Evolutionary conservation across 352 stramenopile genomes (phyloP), one percentile per base, ranked within the genome.

Genomic region (Pythium brachiatum): DNA sequence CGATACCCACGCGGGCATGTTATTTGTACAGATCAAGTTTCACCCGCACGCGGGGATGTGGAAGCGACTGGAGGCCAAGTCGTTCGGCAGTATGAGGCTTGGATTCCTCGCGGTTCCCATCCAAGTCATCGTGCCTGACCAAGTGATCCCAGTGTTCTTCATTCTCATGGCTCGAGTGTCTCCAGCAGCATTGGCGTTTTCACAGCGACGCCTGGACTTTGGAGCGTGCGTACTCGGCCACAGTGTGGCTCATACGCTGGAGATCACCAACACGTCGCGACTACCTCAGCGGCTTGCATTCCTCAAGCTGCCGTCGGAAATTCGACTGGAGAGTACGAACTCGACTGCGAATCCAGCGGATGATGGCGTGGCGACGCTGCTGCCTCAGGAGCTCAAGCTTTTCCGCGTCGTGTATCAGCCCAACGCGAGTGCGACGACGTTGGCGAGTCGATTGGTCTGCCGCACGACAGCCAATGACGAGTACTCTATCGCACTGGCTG

Each of bases 251-350:
- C 55, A 71, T 47, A 55, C 39, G 15, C 38, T 95, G 0, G 53
- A 16, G 47, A 60, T 93, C 12, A 73, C 51, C 26, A 95, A 90
- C 64, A 55, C 48, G 25, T 81, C 69, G 13, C 53, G 66, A 9
- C 59, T 95, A 0, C 66, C 86, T 11, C 79, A 89, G 44, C 85
- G 80, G 9, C 82, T 89, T 25, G 82, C 69, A 18, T 92, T 94
- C 52, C 68, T 92, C 38, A 79, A 85, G 44, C 44, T 85, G 5
- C 68, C 66, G 23, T 34, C 61, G n/a, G 73, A 89, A 58, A 12
- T 94, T 32, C 61, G 67, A 12, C 60, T 94, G 16, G 65, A 81
- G 58, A 55, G 36, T 15, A 18, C 56, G 0, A 18, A 61, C 1
- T 38, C 56, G 6, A 58, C 31, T 1, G 43, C 57, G 20, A 66